phyloP scores from a whole-genome alignment of 495 filamentous ascomycete species.

The Eremomyces bilateralis region DNA sequence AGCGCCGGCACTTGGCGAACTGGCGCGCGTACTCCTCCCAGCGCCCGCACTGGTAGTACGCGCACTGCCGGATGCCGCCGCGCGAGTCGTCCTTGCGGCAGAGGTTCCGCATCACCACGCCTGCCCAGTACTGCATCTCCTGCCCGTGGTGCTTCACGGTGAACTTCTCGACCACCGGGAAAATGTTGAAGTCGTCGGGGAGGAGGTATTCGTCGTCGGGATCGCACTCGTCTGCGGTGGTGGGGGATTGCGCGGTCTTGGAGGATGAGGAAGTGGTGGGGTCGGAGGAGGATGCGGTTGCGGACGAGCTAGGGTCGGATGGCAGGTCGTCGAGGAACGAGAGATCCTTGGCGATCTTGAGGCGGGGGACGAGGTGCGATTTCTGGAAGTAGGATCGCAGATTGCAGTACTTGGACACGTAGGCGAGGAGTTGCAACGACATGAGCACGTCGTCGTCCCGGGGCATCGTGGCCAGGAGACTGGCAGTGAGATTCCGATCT shows the following conservation, averaged over 20 bases:
- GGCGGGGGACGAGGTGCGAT: conserved; percentile 77
- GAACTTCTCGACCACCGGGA: conserved; percentile 94
- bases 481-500: conserved; percentile 38
- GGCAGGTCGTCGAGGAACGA: conserved; percentile 57
- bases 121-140: conserved; percentile 99
- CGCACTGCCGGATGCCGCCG: conserved; percentile 88
- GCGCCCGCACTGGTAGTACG: conserved; percentile 91
- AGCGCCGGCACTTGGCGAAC: conserved; percentile 93
- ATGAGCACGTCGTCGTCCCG: conserved; percentile 93
- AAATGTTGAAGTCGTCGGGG: conserved; percentile 91
- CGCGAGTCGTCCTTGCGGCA: conserved; percentile 91
- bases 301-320: too few relatives aligned
- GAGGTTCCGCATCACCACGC: conserved; percentile 94
- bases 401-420: conserved; percentile 97
- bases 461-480: conserved; percentile 69
- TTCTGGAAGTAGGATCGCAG: conserved; percentile 85
- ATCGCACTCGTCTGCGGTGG: conserved; percentile 33
- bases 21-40: conserved; percentile 93
- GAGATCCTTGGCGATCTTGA: conserved; percentile 74
- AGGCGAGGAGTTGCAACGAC: conserved; percentile 93
- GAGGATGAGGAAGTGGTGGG: too few relatives aligned
- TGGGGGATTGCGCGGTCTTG: conserved; percentile 33
- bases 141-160: conserved; percentile 82
- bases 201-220: conserved; percentile 59
- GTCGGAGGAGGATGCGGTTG: not conserved